A percentile compares a stretch with the other conserved stretches of the same genome.
Conservation (phyloP, 78 protist genomes). For the Dictyostelium firmibasis region DNA sequence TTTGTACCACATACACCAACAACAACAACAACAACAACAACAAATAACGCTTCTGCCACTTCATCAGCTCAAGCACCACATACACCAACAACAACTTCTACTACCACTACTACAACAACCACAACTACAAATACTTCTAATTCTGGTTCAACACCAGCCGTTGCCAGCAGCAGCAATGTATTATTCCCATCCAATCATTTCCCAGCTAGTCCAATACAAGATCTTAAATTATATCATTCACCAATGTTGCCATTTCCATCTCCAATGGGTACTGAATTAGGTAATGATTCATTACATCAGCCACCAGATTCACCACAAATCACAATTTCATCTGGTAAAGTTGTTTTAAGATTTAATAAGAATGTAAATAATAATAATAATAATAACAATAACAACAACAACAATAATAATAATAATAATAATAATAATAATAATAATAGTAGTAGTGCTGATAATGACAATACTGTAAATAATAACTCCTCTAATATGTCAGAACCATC, state of each 20-base stretch:
- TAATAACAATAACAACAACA: not conserved
- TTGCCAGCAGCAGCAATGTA: not conserved
- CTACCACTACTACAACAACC: not conserved
- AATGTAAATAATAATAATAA: not conserved
- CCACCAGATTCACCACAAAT: slow-evolving; percentile 63
- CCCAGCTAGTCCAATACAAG: slow-evolving; percentile 26
- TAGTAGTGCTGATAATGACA: not conserved
- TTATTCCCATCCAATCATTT: not conserved
- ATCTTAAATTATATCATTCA: slow-evolving; percentile 28
- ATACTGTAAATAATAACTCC: not conserved
- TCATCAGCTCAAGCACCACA: not conserved
- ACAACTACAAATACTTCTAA: not conserved
- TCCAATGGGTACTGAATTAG: not conserved
- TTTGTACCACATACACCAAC: not conserved
- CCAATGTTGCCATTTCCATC: slow-evolving; percentile 58
- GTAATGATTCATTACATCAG: not conserved
- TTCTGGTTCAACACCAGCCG: not conserved
- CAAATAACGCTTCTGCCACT: not conserved
- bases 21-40: not conserved
- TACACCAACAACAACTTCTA: not conserved
- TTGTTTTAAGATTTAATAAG: not conserved
- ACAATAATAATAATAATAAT: not conserved
- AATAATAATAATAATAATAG: not conserved
- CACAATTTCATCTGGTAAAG: slow-evolving; percentile 1
- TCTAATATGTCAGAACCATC: slow-evolving; percentile 8